phyloP scores from a whole-genome alignment of 2,329 filamentous ascomycete genomes.

The Aspergillus thermomutatus region DNA sequence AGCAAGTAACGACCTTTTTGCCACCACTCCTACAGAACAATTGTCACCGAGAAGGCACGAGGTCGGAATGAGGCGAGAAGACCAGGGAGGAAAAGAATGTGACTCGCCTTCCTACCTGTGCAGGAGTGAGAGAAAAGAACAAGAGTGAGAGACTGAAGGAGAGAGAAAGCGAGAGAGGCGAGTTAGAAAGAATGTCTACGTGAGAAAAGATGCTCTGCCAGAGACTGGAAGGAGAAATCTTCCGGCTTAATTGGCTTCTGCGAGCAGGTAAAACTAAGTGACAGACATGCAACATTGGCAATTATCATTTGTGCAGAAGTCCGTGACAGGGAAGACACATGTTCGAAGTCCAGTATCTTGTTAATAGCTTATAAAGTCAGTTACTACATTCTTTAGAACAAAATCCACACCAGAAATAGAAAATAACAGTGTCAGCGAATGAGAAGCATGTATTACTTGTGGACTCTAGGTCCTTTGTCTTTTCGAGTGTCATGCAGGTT shows the following conservation, averaged over 20 bases:
- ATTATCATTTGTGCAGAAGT: constrained; percentile 20
- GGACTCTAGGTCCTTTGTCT: constrained; percentile 29
- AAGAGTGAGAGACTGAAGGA: constrained; percentile 13
- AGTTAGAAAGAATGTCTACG: constrained; percentile 25
- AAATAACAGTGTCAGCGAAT: constrained; percentile 5
- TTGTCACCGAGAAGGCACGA: not conserved
- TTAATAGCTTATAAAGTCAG: constrained; percentile 17
- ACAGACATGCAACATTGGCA: constrained; percentile 17
- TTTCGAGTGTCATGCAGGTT: constrained; percentile 41
- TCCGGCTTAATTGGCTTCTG: constrained; percentile 14
- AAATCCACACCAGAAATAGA: constrained; percentile 13
- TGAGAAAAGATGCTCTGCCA: constrained; percentile 6
- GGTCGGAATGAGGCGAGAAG: constrained; percentile 10
- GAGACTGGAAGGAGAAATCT: constrained; percentile 10
- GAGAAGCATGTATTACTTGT: constrained; percentile 16
- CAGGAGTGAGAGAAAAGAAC: constrained; percentile 15
- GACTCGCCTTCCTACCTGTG: constrained; percentile 16
- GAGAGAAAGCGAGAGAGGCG: constrained; percentile 13
- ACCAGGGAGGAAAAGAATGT: constrained; percentile 16
- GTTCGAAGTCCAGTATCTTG: constrained; percentile 18
- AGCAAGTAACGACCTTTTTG: not conserved
- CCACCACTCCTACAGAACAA: not conserved
- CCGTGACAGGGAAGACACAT: constrained; percentile 20
- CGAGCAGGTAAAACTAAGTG: constrained; percentile 11
- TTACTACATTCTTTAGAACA: constrained; percentile 13